A percentile compares a stretch with the other conserved stretches of the same genome.
Evolutionary conservation across 768 basidiomycete species (phyloP).

Genomic region (Russula earlei): DNA sequence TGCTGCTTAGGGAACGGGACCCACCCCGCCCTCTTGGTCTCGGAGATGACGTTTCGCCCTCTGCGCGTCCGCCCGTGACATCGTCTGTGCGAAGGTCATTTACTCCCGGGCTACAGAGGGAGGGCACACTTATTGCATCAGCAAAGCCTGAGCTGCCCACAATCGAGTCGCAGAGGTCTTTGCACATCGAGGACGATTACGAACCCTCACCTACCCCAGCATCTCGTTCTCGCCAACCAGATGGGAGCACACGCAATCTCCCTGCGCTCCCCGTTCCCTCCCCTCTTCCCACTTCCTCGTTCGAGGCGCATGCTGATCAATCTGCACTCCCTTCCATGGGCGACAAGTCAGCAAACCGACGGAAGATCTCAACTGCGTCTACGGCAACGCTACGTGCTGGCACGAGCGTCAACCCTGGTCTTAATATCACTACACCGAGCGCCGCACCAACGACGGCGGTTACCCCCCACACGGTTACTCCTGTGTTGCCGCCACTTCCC

Average conservation of each 20-base stretch:
- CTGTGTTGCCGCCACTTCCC: conserved; percentile 24
- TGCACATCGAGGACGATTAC: conserved; percentile 25
- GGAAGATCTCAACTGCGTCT: conserved; percentile 38
- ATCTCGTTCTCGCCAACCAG: conserved; percentile 28
- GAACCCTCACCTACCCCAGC: conserved; percentile 41
- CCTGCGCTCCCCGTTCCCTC: conserved; percentile 47
- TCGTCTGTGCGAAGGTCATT: conserved; percentile 44
- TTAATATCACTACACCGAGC: conserved; percentile 43
- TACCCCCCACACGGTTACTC: conserved; percentile 53
- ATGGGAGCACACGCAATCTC: conserved; percentile 32
- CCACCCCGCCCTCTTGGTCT: background rate
- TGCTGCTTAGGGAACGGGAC: conserved; percentile 27
- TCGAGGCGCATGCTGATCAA: conserved; percentile 36
- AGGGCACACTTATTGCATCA: conserved; percentile 27
- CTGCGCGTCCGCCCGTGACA: background rate
- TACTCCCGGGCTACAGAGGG: conserved; percentile 47
- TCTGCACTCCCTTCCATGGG: conserved; percentile 14
- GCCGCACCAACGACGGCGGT: conserved; percentile 50
- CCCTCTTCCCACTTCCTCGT: conserved; percentile 50
- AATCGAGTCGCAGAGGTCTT: conserved; percentile 26
- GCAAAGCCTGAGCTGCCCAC: conserved; percentile 16
- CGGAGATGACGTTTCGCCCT: conserved; percentile 9
- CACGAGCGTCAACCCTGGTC: conserved; percentile 32
- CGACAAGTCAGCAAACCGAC: conserved; percentile 27
- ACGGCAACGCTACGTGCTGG: conserved; percentile 38